Base-by-base conservation (phyloP, 371 early-diverging fungal genomes). In the Lichtheimia hyalospora region DNA sequence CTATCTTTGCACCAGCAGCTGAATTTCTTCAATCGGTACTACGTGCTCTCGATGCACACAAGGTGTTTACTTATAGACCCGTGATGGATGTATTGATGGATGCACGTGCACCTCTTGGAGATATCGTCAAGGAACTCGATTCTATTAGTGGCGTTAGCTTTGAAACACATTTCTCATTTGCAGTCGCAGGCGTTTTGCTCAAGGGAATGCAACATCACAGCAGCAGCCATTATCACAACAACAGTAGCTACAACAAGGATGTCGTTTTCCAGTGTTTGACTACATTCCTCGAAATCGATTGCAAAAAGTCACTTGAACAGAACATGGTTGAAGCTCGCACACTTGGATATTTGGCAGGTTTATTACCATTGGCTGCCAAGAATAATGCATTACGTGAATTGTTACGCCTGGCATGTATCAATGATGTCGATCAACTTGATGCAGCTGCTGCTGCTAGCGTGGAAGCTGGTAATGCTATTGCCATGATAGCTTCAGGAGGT, bases 121-220 rank as follows among this genome's bases (percentile, higher is more conserved):
- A 85, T 51, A 84, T 84, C 6, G 81, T 86, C 2, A 64, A 67
- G 50, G 81, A 88, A 46, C 66, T 94, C 52, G 96, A 96, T 60
- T 69, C 74, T 4, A 72, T 77, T 4, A 79, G 83, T 25, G 94
- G 92, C 6, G 82, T 95, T 53, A 86, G 84, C 69, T 96, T 95
- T 74, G 80, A 83, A 34, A 80, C 82, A 5, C 90, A 94, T 68
- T 94, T 96, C 59, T 85, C 94, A 25, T 92, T 93, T 62, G 92
- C 95, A n/a, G 74, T 95, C 27, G 86, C 93, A 1, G 86, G 87
- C 20, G 83, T 87, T 7, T 68, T 96, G 34, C 67, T 95, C 49
- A 91, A 88, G 65, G 97, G 96, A 13, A 59, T 95, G 54, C 88
- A 89, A 64, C 84, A 46, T n/a, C n/a, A 21, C 46, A 46, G 3